phyloP scores from a whole-genome alignment of 306 rosid species.

The Trifolium dubium region DNA sequence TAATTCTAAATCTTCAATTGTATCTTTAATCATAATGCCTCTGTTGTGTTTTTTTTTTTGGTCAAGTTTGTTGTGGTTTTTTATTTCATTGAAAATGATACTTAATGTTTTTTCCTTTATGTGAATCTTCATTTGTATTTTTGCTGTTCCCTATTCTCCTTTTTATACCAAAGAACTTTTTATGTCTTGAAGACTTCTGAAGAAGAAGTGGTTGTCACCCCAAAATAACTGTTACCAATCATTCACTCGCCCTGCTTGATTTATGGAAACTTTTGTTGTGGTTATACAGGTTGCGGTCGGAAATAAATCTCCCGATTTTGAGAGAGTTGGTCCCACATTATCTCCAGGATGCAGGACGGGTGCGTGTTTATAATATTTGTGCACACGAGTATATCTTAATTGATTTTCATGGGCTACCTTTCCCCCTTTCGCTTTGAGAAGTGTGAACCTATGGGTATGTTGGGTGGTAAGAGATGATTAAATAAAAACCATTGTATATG shows the following conservation, averaged over 20 bases:
- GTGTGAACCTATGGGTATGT: slow-evolving; percentile 28
- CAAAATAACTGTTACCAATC: background rate
- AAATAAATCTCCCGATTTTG: slow-evolving; percentile 88
- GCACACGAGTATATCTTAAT: slow-evolving; percentile 15
- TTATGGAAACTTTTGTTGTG: slow-evolving; percentile 39
- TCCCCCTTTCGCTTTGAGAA: slow-evolving; percentile 16
- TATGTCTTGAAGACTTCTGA: slow-evolving; percentile 5
- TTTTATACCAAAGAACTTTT: slow-evolving; percentile 6
- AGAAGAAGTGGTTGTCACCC: background rate
- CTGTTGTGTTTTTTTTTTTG: background rate
- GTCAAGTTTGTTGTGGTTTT: background rate
- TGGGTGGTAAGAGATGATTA: slow-evolving; percentile 15
- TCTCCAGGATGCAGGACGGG: slow-evolving; percentile 94
- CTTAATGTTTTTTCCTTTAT: slow-evolving; percentile 25
- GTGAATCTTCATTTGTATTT: slow-evolving; percentile 33
- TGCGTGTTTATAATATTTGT: slow-evolving; percentile 52
- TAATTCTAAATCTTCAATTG: slow-evolving; percentile 18
- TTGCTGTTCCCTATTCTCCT: background rate
- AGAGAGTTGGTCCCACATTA: slow-evolving; percentile 95
- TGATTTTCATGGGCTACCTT: slow-evolving; percentile 1
- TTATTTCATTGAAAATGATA: slow-evolving; percentile 20
- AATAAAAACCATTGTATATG: background rate
- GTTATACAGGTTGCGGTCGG: slow-evolving; percentile 84
- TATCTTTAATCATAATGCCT: slow-evolving; percentile 28
- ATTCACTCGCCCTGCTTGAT: slow-evolving; percentile 10